A percentile compares a stretch with the other conserved stretches of the same genome.
These are phyloP conservation scores for Shiraia sp. DNA, from an alignment of 2,329 filamentous ascomycete genomes.

Conservation along the genomic window DNA sequence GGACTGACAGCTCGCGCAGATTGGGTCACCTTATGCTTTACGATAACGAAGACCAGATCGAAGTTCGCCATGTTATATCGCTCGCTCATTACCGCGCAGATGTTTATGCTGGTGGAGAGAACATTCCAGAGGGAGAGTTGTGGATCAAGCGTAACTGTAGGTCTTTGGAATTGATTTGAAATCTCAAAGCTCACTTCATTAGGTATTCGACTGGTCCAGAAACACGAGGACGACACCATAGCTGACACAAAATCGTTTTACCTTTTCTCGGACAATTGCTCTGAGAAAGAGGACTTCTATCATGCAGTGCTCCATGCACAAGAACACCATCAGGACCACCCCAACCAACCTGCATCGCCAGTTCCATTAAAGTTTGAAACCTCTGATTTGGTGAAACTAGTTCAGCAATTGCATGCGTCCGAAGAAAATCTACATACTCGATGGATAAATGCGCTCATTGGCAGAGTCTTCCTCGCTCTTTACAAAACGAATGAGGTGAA, in stretches of 20 bases:
- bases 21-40: conserved; percentile 96
- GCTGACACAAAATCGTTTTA: conserved; percentile 83
- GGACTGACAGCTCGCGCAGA: conserved; percentile 19
- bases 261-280: conserved; percentile 92
- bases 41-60: conserved; percentile 91
- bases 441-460: conserved; percentile 91
- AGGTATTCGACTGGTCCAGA: conserved; percentile 72
- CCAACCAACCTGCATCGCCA: conserved; percentile 60
- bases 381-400: conserved; percentile 83
- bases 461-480: conserved; percentile 82
- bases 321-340: conserved; percentile 64
- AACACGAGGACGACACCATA: conserved; percentile 55
- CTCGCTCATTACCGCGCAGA: conserved; percentile 84
- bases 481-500: conserved; percentile 85
- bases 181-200: conserved; percentile 8
- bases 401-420: conserved; percentile 87
- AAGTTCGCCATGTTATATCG: conserved; percentile 94
- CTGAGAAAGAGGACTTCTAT: conserved; percentile 98
- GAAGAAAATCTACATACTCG: conserved; percentile 88
- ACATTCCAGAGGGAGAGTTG: conserved; percentile 85
- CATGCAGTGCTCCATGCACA: conserved; percentile 87
- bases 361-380: conserved; percentile 77
- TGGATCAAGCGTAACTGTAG: conserved; percentile 90
- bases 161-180: neutral
- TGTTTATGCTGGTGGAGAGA: conserved; percentile 78